Evolutionary conservation across 768 basidiomycete genomes (phyloP).

Genomic region (Lactarius tabidus): DNA sequence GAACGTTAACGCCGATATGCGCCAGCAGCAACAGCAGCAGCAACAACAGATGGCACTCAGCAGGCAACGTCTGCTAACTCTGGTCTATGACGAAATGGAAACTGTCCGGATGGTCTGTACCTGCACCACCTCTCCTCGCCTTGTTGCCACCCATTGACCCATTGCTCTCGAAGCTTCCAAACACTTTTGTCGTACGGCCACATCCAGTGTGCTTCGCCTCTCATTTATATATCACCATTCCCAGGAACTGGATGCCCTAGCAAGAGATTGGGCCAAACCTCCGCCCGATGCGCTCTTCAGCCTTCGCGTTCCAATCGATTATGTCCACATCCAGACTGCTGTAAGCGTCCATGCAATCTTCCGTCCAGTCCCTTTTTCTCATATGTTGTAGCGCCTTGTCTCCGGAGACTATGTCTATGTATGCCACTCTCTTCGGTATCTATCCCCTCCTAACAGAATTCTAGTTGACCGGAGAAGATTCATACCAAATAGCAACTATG

Average conservation of each 20-base stretch:
- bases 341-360: slow-evolving; percentile 40
- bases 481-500: slow-evolving; percentile 84
- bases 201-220: neutral
- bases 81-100: slow-evolving; percentile 83
- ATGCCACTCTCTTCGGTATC: slow-evolving; percentile 30
- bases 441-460: slow-evolving; percentile 14
- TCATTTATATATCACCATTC: slow-evolving; percentile 4
- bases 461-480: slow-evolving; percentile 79
- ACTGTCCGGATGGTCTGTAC: slow-evolving; percentile 65
- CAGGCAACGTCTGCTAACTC: slow-evolving; percentile 72
- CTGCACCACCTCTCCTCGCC: neutral
- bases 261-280: slow-evolving; percentile 83
- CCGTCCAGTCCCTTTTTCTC: slow-evolving; percentile 15
- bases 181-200: slow-evolving; percentile 53
- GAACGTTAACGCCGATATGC: slow-evolving; percentile 49
- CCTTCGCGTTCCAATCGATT: slow-evolving; percentile 83
- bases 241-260: slow-evolving; percentile 77
- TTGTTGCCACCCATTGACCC: slow-evolving; percentile 6
- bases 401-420: slow-evolving; percentile 84
- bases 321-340: slow-evolving; percentile 77
- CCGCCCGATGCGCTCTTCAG: slow-evolving; percentile 74
- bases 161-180: slow-evolving; percentile 52
- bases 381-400: slow-evolving; percentile 56
- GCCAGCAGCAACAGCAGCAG: slow-evolving; percentile 45
- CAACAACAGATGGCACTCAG: slow-evolving; percentile 61